Evolutionary conservation across 257 asterid genomes (phyloP), one percentile per base, ranked within the genome.

Genomic region (Salvia splendens): DNA sequence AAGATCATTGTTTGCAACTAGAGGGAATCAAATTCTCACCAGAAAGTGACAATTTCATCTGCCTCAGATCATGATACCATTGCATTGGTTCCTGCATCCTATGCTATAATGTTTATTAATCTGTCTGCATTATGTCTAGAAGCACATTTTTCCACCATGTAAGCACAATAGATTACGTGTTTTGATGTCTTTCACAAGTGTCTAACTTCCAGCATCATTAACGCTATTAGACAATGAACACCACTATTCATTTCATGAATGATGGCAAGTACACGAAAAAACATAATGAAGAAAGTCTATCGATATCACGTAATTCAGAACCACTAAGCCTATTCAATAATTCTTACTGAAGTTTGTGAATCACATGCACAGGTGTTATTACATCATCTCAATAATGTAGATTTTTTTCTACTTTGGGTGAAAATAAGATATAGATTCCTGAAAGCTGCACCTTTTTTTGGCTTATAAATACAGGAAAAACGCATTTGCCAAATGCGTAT

Each of bases 41-140:
- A 12, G 63, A 56, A 56, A 32, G 14, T 11, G 67, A 12, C 36
- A 62, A 62, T 45, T 62, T 24, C 17, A 12, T 5, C 35, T 41
- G 70, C 36, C 11, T 33, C 47, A 48, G 15, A 7, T 38, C 75
- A 50, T 60, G 12, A 48, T 45, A 57, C 46, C 12, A 33, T 49
- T 38, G 32, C 46, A 35, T 68, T 45, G 48, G n/a, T 57, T 54
- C 66, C 24, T 28, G 46, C 12, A 45, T 33, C 14, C 36, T 4
- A 24, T 7, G 32, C n/a, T 24, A 51, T 20, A 33, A 33, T 33
- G 5, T 33, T 33, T 3, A 33, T 11, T 8, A 3, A 32, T 20
- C 30, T 63, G 68, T 28, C 32, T 46, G 68, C 47, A 28, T 12
- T 3, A 36, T 48, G 36, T 33, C n/a, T n/a, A n/a, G n/a, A 28